Evolutionary conservation across 805 yeast genomes (phyloP).

Genomic region (Pichia eremophila): DNA sequence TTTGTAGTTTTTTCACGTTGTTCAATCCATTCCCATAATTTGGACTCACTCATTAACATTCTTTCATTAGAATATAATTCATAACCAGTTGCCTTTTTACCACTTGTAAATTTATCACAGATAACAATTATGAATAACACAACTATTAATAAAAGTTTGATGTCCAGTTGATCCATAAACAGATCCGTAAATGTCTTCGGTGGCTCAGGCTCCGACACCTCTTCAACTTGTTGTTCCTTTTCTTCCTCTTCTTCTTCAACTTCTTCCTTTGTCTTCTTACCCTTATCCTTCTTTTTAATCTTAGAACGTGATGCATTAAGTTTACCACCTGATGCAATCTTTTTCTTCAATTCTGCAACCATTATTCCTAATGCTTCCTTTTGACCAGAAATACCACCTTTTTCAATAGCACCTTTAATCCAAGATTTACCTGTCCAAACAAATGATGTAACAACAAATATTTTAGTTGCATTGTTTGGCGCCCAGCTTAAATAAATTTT

Average conservation of each 20-base stretch:
- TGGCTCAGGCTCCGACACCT: slow-evolving; percentile 2
- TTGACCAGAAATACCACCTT: slow-evolving; percentile 66
- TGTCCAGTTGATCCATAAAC: slow-evolving; percentile 16
- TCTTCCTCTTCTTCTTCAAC: slow-evolving; percentile 7
- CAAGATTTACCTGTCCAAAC: slow-evolving; percentile 73
- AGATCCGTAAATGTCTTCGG: slow-evolving; percentile 10
- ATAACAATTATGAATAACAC: slow-evolving; percentile 15
- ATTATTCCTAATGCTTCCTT: slow-evolving; percentile 45
- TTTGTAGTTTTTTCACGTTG: slow-evolving; percentile 4
- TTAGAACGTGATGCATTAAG: slow-evolving; percentile 16
- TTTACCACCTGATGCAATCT: slow-evolving; percentile 19
- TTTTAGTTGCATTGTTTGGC: slow-evolving; percentile 40
- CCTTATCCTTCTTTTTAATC: slow-evolving; percentile 5
- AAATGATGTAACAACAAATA: slow-evolving; percentile 45
- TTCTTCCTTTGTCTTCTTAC: not conserved
- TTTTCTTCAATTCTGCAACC: slow-evolving; percentile 36
- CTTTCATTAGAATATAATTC: slow-evolving; percentile 18
- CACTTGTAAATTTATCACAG: slow-evolving; percentile 11
- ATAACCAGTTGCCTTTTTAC: not conserved
- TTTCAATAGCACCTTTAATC: slow-evolving; percentile 70
- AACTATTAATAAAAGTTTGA: slow-evolving; percentile 14
- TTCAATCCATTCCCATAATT: slow-evolving; percentile 67
- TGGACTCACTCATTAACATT: slow-evolving; percentile 41
- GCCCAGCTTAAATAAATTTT: slow-evolving; percentile 56
- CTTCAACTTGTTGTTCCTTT: not conserved